Conservation (phyloP, 1,284 basidiomycete species). For the Cryptococcus floricola region DNA sequence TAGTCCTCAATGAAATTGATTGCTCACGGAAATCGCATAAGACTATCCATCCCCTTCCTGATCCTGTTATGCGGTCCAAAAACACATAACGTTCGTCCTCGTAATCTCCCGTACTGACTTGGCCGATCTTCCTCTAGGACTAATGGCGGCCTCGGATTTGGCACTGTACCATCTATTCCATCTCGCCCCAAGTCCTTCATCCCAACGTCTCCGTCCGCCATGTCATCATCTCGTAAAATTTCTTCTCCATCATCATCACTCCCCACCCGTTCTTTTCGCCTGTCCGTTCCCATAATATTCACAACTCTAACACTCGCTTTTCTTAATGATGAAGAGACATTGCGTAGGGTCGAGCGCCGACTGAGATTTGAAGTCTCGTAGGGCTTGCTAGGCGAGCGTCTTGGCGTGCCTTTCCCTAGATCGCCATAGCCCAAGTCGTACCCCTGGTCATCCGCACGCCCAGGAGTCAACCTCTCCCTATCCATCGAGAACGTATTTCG, state of each 20-base stretch:
- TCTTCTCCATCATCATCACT: constrained; percentile 24
- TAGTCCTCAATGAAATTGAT: constrained; percentile 1
- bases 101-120: constrained; percentile 52
- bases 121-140: constrained; percentile 19
- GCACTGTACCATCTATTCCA: constrained; percentile 6
- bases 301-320: constrained; percentile 70
- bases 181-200: neutral
- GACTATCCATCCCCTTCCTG: constrained; percentile 61
- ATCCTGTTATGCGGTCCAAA: constrained; percentile 67
- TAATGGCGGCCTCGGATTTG: constrained; percentile 12
- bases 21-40: constrained; percentile 64
- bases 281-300: constrained; percentile 64
- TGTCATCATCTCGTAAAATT: constrained; percentile 26
- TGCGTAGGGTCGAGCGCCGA: constrained; percentile 34
- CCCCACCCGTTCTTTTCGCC: constrained; percentile 16
- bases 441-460: constrained; percentile 1
- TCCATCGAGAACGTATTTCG: constrained; percentile 5
- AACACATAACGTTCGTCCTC: constrained; percentile 74
- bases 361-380: constrained; percentile 10
- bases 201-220: constrained; percentile 4
- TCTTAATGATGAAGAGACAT: constrained; percentile 32
- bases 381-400: constrained; percentile 7
- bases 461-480: constrained; percentile 12
- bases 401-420: neutral
- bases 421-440: neutral